Conservation (phyloP, 1,284 basidiomycete species). For the Schizophyllum commune region DNA sequence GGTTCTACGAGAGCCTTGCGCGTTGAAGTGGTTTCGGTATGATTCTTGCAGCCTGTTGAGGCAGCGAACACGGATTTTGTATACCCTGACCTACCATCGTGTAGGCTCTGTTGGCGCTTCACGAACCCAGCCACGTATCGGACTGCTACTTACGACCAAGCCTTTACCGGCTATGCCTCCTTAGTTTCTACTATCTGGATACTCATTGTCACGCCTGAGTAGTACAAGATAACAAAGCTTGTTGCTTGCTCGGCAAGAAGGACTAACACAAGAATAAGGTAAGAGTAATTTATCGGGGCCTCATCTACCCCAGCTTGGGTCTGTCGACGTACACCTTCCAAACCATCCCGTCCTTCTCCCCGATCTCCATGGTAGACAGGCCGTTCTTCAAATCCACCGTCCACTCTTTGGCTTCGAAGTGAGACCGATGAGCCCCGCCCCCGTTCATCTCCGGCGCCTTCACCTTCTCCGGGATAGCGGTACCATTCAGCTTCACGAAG, state of each 20-base stretch:
- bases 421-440: not conserved
- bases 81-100: too few species aligned
- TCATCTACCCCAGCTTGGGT: not conserved
- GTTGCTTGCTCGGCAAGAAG: not conserved
- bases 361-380: constrained; percentile 54
- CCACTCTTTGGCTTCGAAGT: constrained; percentile 28
- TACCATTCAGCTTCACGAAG: constrained; percentile 46
- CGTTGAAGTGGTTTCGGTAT: not conserved
- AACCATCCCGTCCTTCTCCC: constrained; percentile 53
- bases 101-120: too few species aligned
- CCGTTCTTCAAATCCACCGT: constrained; percentile 46
- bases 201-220: too few species aligned
- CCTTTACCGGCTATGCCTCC: too few species aligned
- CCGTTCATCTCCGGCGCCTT: constrained; percentile 15
- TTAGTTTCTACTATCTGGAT: too few species aligned
- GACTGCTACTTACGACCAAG: too few species aligned
- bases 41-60: too few species aligned
- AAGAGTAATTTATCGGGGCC: not conserved
- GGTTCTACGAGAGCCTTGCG: constrained; percentile 45
- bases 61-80: too few species aligned
- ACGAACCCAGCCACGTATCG: too few species aligned
- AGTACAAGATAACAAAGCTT: too few species aligned
- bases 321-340: constrained; percentile 65
- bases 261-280: not conserved
- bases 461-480: constrained; percentile 31